phyloP scores from a whole-genome alignment of 768 basidiomycete genomes.

The Pleurotus tuoliensis region DNA sequence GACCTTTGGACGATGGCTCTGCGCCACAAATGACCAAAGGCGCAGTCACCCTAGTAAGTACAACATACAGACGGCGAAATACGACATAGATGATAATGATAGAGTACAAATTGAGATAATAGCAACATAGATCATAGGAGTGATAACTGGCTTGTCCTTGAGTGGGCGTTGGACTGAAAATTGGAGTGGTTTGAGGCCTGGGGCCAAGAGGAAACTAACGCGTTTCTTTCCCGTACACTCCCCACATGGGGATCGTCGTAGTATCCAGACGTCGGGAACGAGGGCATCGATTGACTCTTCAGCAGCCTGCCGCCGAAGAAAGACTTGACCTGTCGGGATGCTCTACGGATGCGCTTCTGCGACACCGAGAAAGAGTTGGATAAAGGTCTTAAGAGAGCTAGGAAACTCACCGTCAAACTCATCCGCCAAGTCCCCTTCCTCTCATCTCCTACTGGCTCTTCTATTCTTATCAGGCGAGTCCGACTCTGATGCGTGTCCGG shows the following conservation, averaged over 20 bases:
- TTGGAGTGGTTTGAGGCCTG: neutral
- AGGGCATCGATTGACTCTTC: neutral
- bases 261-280: neutral
- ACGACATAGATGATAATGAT: no score
- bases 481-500: neutral
- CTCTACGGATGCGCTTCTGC: constrained; percentile 1
- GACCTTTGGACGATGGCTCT: no score
- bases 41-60: no score
- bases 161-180: neutral
- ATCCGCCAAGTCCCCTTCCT: neutral
- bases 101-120: no score
- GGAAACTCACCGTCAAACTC: neutral
- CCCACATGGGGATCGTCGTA: neutral
- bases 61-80: no score
- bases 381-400: neutral
- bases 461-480: neutral
- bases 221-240: neutral
- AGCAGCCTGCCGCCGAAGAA: constrained; percentile 1
- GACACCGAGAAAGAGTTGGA: neutral
- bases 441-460: neutral
- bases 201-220: neutral
- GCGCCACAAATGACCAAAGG: no score
- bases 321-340: constrained; percentile 1
- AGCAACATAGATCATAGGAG: neutral
- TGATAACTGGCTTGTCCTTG: neutral